These are phyloP conservation scores for Gentiana straminea DNA, from an alignment of 257 asterid species.

Conservation along the genomic window DNA sequence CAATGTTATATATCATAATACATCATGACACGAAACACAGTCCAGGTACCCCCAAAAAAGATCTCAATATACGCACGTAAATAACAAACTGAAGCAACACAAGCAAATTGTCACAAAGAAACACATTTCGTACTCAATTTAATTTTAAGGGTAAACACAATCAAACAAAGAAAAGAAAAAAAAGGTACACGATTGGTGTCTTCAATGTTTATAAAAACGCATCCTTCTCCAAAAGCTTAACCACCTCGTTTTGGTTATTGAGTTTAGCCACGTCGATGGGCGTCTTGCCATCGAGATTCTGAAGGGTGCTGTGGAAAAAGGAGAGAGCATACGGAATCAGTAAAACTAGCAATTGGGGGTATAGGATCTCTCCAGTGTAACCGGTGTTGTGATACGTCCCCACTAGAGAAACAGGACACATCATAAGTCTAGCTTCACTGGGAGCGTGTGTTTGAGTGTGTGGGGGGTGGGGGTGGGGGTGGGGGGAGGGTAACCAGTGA, in stretches of 20 bases:
- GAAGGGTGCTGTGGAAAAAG: constrained; percentile 79
- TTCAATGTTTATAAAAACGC: constrained; percentile 54
- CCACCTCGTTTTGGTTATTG: constrained; percentile 76
- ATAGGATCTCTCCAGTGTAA: too few relatives aligned
- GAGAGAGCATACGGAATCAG: background rate
- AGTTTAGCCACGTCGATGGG: constrained; percentile 96
- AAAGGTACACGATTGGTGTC: constrained; percentile 13
- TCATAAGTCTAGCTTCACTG: too few relatives aligned
- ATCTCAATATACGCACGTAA: too few relatives aligned
- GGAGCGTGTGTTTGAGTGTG: too few relatives aligned
- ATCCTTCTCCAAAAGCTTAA: constrained; percentile 84
- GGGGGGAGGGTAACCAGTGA: background rate
- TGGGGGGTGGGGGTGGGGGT: too few relatives aligned
- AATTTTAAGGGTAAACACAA: constrained; percentile 9
- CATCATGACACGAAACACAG: too few relatives aligned
- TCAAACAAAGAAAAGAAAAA: constrained; percentile 18
- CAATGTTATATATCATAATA: too few relatives aligned
- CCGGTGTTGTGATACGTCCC: too few relatives aligned
- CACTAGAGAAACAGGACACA: too few relatives aligned
- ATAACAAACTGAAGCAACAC: constrained; percentile 11
- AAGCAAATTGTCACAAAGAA: constrained; percentile 22
- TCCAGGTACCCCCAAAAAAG: too few relatives aligned
- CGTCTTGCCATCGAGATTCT: constrained; percentile 92
- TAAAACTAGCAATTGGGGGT: background rate
- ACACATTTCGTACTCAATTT: constrained; percentile 8